phyloP scores from a whole-genome alignment of 2,329 filamentous ascomycete species.

The Emmonsiellopsis sp. region DNA sequence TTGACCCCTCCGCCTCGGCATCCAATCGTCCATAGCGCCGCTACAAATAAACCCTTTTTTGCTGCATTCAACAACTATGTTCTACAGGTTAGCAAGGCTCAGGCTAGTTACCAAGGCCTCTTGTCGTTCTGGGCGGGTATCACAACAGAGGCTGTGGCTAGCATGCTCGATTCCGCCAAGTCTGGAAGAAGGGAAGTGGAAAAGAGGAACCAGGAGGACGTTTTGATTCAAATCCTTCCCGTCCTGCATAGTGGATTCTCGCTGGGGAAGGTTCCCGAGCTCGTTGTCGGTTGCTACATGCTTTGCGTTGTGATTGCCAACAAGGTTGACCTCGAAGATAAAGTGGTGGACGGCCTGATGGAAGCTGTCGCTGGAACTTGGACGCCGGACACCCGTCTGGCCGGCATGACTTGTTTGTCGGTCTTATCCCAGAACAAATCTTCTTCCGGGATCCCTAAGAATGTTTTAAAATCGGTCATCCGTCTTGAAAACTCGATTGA shows the following conservation, averaged over 20 bases:
- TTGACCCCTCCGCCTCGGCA: slow-evolving; percentile 68
- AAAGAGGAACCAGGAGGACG: slow-evolving; percentile 67
- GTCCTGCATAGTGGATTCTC: slow-evolving; percentile 69
- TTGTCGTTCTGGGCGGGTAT: slow-evolving; percentile 87
- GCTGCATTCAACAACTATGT: slow-evolving; percentile 69
- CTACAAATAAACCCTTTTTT: slow-evolving; percentile 68
- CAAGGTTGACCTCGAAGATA: slow-evolving; percentile 70
- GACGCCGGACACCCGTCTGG: slow-evolving; percentile 60
- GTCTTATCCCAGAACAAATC: slow-evolving; percentile 73
- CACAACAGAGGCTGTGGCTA: slow-evolving; percentile 73
- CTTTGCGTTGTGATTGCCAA: slow-evolving; percentile 75
- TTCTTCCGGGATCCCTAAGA: slow-evolving; percentile 57
- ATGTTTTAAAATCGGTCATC: slow-evolving; percentile 50
- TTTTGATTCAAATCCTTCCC: slow-evolving; percentile 59
- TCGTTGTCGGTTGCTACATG: slow-evolving; percentile 87
- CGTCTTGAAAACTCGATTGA: slow-evolving; percentile 24
- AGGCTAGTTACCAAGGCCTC: slow-evolving; percentile 66
- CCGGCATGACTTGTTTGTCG: slow-evolving; percentile 69
- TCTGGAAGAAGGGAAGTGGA: slow-evolving; percentile 70
- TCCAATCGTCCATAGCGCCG: slow-evolving; percentile 73
- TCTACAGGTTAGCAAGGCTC: slow-evolving; percentile 59
- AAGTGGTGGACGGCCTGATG: slow-evolving; percentile 77
- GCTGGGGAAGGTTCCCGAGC: slow-evolving; percentile 63
- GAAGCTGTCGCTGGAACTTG: slow-evolving; percentile 73
- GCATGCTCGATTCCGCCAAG: slow-evolving; percentile 65